These are phyloP conservation scores for Casaregolazyma suthepensis DNA, from an alignment of 1,139 yeast genomes.

Conservation along the genomic window DNA sequence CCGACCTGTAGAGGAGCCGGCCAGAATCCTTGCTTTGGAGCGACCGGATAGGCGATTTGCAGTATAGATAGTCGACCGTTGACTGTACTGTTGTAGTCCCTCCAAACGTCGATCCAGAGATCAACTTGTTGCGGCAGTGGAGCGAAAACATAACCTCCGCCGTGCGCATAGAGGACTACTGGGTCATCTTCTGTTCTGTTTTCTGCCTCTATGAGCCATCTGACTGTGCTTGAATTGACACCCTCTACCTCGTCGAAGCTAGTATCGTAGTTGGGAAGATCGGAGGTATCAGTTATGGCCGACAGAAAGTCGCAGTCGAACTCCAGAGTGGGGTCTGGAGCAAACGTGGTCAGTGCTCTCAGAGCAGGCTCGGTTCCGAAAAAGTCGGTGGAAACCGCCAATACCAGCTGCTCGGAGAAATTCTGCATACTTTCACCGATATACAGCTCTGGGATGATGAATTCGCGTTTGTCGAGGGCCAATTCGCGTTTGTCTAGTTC, in stretches of 20 bases:
- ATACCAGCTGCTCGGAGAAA: background rate
- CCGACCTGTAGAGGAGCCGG: background rate
- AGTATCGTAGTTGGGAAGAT: background rate
- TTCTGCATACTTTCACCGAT: background rate
- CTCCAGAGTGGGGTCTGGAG: background rate
- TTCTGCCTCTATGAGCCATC: constrained; percentile 24
- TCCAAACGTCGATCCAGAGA: background rate
- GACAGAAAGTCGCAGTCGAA: background rate
- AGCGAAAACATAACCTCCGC: constrained; percentile 40
- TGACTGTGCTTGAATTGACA: background rate
- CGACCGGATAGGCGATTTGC: background rate
- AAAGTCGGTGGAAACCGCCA: background rate
- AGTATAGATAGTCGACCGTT: background rate
- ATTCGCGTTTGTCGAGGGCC: background rate
- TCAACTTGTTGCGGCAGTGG: constrained; percentile 10
- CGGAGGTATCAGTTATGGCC: background rate
- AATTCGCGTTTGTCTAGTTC: background rate
- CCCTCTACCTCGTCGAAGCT: background rate
- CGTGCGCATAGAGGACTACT: constrained; percentile 32
- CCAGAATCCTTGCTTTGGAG: background rate
- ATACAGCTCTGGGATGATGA: background rate
- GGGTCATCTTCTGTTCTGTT: constrained; percentile 24
- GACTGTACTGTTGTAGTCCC: background rate
- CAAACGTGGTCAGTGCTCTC: background rate
- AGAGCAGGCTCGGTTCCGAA: background rate